A percentile compares a stretch with the other conserved stretches of the same genome.
phyloP scores from a whole-genome alignment of 2,329 filamentous ascomycete species.

The Gremmenia infestans region DNA sequence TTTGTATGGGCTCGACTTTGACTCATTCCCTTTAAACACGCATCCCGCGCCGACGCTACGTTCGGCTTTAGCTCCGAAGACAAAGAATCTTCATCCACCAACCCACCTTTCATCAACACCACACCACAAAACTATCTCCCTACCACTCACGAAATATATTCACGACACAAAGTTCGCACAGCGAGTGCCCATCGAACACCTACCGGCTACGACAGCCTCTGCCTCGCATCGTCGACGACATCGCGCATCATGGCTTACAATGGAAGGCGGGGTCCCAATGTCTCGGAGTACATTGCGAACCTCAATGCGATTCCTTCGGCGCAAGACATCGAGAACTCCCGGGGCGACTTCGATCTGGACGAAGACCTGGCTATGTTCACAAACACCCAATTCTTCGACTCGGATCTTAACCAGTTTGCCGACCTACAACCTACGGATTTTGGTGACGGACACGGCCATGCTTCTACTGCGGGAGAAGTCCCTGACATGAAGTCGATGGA shows the following conservation, averaged over 20 bases:
- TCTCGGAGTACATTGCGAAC: constrained; percentile 83
- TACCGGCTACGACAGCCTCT: not conserved
- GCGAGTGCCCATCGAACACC: not conserved
- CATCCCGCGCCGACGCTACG: not conserved
- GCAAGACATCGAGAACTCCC: constrained; percentile 51
- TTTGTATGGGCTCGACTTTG: too few relatives aligned
- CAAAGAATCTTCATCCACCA: not conserved
- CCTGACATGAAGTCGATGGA: constrained; percentile 44
- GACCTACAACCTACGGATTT: constrained; percentile 42
- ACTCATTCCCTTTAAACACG: too few relatives aligned
- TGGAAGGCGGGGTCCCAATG: constrained; percentile 75
- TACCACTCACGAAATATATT: not conserved
- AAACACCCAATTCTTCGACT: constrained; percentile 78
- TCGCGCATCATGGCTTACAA: constrained; percentile 55
- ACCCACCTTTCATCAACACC: not conserved
- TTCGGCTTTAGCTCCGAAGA: not conserved
- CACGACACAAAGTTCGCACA: not conserved
- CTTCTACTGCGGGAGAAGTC: constrained; percentile 1
- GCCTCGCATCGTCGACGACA: not conserved
- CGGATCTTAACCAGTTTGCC: constrained; percentile 60
- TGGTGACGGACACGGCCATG: constrained; percentile 11
- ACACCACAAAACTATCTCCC: not conserved
- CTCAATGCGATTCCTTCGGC: constrained; percentile 68
- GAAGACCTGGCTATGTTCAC: constrained; percentile 75
- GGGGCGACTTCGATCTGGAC: constrained; percentile 56